Conservation (phyloP, 169 alveolate genomes). For the Plasmodium chabaudi region DNA sequence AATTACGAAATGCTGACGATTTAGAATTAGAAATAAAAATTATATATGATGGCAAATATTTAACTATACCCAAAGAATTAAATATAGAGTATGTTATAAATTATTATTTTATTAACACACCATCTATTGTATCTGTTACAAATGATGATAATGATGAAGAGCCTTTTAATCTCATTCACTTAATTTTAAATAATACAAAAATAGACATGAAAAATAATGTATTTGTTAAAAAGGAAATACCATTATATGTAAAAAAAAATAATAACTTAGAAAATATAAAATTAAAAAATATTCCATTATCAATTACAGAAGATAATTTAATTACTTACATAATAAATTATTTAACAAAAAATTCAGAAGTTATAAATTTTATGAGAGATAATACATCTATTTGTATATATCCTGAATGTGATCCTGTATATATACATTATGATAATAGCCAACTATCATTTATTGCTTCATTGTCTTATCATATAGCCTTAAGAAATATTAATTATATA, state of each 20-base stretch:
- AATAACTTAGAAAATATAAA: conserved; percentile 28
- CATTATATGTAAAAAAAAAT: conserved; percentile 48
- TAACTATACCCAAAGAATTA: conserved; percentile 33
- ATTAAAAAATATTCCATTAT: conserved; percentile 41
- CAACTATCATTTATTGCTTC: conserved; percentile 58
- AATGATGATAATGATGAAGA: conserved; percentile 23
- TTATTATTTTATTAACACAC: conserved; percentile 41
- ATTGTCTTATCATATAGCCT: conserved; percentile 43
- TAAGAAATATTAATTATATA: conserved; percentile 30
- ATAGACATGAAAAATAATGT: conserved; percentile 55
- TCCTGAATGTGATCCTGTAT: conserved; percentile 55
- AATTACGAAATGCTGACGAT: conserved; percentile 12
- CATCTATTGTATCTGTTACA: conserved; percentile 24
- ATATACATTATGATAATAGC: conserved; percentile 29
- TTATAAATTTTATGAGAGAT: conserved; percentile 50
- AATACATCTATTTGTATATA: conserved; percentile 59
- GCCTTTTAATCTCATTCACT: conserved; percentile 16
- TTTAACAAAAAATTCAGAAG: conserved; percentile 54
- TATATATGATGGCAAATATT: conserved; percentile 33
- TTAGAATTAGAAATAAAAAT: conserved; percentile 34
- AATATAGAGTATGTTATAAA: conserved; percentile 58
- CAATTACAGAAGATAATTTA: conserved; percentile 52
- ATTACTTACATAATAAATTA: conserved; percentile 34
- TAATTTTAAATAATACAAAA: conserved; percentile 33
- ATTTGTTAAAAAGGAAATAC: conserved; percentile 47